A percentile compares a stretch with the other conserved stretches of the same genome.
phyloP scores from a whole-genome alignment of 2,329 filamentous ascomycete genomes.

The Colletotrichum lentis region DNA sequence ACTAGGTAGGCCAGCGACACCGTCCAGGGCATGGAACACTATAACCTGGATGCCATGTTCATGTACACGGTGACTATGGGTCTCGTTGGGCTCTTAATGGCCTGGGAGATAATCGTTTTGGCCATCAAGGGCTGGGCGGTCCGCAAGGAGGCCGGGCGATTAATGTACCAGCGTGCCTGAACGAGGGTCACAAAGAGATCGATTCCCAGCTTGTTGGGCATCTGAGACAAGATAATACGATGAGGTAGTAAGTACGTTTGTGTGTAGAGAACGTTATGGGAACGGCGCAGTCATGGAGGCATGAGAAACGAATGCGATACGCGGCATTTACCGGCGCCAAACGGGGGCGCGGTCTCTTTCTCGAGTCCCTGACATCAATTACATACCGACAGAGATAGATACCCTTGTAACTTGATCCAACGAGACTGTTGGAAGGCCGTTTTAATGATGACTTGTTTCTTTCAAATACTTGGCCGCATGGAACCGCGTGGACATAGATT shows the following conservation, averaged over 20 bases:
- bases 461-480: too few relatives aligned
- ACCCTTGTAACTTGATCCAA: slow-evolving; percentile 8
- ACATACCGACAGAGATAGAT: slow-evolving; percentile 28
- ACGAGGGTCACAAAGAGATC: not conserved
- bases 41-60: slow-evolving; percentile 88
- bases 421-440: not conserved
- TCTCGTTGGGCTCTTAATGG: slow-evolving; percentile 82
- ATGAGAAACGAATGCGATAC: not conserved
- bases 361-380: not conserved
- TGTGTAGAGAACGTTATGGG: not conserved
- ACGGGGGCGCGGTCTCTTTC: not conserved
- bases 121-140: slow-evolving; percentile 89
- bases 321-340: not conserved
- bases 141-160: slow-evolving; percentile 51
- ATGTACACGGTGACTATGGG: slow-evolving; percentile 90
- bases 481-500: not conserved
- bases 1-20: slow-evolving; percentile 64
- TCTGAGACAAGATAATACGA: not conserved
- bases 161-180: slow-evolving; percentile 9
- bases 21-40: slow-evolving; percentile 77
- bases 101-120: slow-evolving; percentile 80
- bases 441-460: not conserved
- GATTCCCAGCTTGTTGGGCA: too few relatives aligned
- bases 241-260: not conserved
- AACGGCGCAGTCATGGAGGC: not conserved